Evolutionary conservation across 2,329 filamentous ascomycete species (phyloP), one percentile per base, ranked within the genome.

Genomic region (Penicillium sp.): DNA sequence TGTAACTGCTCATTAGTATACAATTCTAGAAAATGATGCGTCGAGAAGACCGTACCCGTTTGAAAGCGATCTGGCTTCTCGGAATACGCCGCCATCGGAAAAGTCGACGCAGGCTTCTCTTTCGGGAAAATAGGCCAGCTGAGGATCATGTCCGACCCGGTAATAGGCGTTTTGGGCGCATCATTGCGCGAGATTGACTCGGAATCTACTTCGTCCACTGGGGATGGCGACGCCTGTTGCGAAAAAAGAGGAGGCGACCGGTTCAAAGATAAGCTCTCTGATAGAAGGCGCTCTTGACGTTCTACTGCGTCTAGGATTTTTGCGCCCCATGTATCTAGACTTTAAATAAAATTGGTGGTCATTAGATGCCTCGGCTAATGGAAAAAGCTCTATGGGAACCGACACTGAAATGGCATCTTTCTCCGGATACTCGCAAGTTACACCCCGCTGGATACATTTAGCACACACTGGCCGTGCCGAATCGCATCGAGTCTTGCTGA

Each of bases 111-210:
- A 12, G 64, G 60, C 44, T 62, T 66, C 14, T 66, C 59, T 35
- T 45, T 54, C 5, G 64, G 64, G 31, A 66, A 66, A 9, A 66
- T 64, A 17, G 64, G 64, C 64, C 64, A 66, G 53, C 46, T 57
- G 17, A 66, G 63, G 46, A 66, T 66, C 64, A 65, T 65, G 33
- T 65, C 61, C 4, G 64, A 65, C n/a, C 64, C 64, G 3, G 64
- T 66, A 30, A 66, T 66, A 5, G 61, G 63, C 17, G 64, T 66
- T 17, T 61, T 65, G 22, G 56, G 61, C 3, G 64, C 56, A 62
- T 66, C 64, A 54, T 66, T 65, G 41, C 64, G 61, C 4, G 64
- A 66, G 9, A 66, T 66, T 42, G 58, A 51, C 50, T 66, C 64
- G 28, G 61, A 55, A 57, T 66, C 62, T 54, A 57, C 57, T 36